phyloP scores from a whole-genome alignment of 495 filamentous ascomycete species.

The Talaromyces adpressus region DNA sequence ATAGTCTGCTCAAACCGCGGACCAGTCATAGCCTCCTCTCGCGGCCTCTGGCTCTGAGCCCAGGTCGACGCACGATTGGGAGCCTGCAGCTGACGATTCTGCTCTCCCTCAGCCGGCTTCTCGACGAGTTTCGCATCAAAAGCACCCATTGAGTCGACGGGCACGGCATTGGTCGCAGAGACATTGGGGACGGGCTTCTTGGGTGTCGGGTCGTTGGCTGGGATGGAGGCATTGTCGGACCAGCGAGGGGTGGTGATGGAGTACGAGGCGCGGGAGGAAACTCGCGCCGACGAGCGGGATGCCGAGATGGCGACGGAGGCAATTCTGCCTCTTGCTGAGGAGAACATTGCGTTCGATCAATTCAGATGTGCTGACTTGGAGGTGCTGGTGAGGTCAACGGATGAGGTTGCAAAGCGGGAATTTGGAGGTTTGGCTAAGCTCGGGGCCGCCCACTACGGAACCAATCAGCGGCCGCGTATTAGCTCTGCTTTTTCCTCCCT shows the following conservation, averaged over 20 bases:
- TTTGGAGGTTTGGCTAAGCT: constrained; percentile 8
- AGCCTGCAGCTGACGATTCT: constrained; percentile 61
- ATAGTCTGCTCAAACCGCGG: constrained; percentile 96
- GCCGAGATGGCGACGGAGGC: constrained; percentile 25
- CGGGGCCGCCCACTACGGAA: neutral
- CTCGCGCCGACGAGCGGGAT: constrained; percentile 24
- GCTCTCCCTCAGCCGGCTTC: constrained; percentile 52
- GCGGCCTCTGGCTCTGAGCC: constrained; percentile 75
- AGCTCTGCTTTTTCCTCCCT: constrained; percentile 1
- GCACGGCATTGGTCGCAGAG: constrained; percentile 53
- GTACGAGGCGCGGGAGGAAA: constrained; percentile 33
- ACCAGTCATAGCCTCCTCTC: constrained; percentile 77
- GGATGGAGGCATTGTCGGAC: constrained; percentile 39
- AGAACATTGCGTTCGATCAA: constrained; percentile 42
- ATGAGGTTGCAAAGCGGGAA: constrained; percentile 7
- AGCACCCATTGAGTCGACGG: constrained; percentile 40
- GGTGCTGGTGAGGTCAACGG: neutral
- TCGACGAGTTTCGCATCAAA: constrained; percentile 46
- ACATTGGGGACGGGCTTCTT: constrained; percentile 41
- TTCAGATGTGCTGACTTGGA: neutral
- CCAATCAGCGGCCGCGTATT: constrained; percentile 5
- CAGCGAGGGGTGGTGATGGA: constrained; percentile 42
- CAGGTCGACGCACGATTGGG: constrained; percentile 78
- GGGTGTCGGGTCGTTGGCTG: constrained; percentile 49
- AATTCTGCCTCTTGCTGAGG: constrained; percentile 45